Conservation (phyloP, 257 asterid genomes). For the Gentiana macrophylla region DNA sequence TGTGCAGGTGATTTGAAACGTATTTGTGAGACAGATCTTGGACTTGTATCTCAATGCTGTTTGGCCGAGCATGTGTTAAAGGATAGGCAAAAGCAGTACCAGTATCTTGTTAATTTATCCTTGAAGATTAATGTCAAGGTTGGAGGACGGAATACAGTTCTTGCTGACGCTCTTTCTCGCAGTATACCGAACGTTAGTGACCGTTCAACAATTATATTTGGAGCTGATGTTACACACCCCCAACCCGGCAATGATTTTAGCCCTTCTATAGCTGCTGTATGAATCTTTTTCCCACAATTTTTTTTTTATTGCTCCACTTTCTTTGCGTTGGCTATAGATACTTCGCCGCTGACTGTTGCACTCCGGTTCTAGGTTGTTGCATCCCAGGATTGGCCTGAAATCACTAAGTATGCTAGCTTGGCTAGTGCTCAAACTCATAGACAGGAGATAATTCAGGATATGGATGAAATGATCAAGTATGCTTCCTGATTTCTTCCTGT, state of each 20-base stretch:
- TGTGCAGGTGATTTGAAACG: conserved; percentile 23
- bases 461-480: conserved; percentile 94
- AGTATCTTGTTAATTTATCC: conserved; percentile 23
- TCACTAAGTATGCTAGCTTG: conserved; percentile 22
- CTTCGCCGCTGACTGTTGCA: conserved; percentile 1
- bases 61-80: conserved; percentile 23
- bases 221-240: conserved; percentile 33
- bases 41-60: conserved; percentile 28
- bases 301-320: conserved; percentile 7
- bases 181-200: conserved; percentile 26
- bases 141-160: conserved; percentile 30
- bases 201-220: conserved; percentile 24
- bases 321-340: not conserved
- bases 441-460: conserved; percentile 26
- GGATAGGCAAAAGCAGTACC: conserved; percentile 11
- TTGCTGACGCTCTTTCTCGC: conserved; percentile 24
- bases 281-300: conserved; percentile 42
- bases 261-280: conserved; percentile 32
- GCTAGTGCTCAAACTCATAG: conserved; percentile 28
- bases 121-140: conserved; percentile 29
- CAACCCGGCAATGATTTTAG: conserved; percentile 21
- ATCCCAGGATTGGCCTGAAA: conserved; percentile 34
- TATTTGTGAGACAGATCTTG: conserved; percentile 27
- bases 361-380: conserved; percentile 20
- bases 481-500: conserved; percentile 1